These are phyloP conservation scores for Ilyonectria robusta DNA, from an alignment of 2,329 filamentous ascomycete genomes.

Conservation along the genomic window DNA sequence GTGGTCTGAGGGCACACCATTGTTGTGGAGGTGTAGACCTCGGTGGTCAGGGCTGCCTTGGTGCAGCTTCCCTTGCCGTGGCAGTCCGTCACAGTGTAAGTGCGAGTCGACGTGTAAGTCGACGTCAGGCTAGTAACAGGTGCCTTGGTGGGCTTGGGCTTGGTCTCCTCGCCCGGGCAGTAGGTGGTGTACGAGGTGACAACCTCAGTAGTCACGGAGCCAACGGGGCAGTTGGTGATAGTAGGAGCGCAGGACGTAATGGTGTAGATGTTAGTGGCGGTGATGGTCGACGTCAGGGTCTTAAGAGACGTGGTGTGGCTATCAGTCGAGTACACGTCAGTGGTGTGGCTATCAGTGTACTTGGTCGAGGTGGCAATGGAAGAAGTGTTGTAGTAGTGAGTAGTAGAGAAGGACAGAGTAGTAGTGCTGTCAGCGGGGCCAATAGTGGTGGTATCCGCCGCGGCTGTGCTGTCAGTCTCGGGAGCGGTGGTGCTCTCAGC, in stretches of 20 bases:
- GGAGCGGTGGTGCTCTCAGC: not conserved
- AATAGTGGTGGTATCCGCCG: slow-evolving; percentile 14
- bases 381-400: slow-evolving; percentile 37
- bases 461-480: not conserved
- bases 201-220: slow-evolving; percentile 48
- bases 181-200: slow-evolving; percentile 53
- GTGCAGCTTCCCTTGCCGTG: slow-evolving; percentile 58
- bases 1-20: slow-evolving; percentile 44
- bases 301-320: slow-evolving; percentile 16
- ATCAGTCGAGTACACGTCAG: not conserved
- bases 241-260: slow-evolving; percentile 50
- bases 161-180: slow-evolving; percentile 48
- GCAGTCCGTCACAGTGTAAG: slow-evolving; percentile 72
- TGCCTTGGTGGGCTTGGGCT: slow-evolving; percentile 21
- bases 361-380: slow-evolving; percentile 21
- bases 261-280: slow-evolving; percentile 48
- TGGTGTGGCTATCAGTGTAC: not conserved
- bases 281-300: slow-evolving; percentile 43
- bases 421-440: slow-evolving; percentile 19
- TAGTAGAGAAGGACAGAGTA: slow-evolving; percentile 34
- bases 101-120: slow-evolving; percentile 66
- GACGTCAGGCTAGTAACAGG: slow-evolving; percentile 45
- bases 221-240: slow-evolving; percentile 48
- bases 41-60: slow-evolving; percentile 40
- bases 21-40: slow-evolving; percentile 44